Conservation (phyloP, 1,139 yeast species). For the Nakaseomyces nivariensis region DNA sequence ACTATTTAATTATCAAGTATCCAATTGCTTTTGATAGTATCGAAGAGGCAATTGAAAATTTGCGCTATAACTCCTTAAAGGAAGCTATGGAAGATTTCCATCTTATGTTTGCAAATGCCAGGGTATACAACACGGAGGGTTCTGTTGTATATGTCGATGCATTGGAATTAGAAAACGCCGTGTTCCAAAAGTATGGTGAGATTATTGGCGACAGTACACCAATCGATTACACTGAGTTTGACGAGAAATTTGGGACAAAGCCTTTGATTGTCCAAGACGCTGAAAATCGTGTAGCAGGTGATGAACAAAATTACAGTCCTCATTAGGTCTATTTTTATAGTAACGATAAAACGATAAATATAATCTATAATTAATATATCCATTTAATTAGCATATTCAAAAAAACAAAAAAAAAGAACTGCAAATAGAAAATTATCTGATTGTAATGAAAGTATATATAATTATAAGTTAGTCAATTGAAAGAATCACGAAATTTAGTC, state of each 20-base stretch:
- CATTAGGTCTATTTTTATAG: neutral
- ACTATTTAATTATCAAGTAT: conserved; percentile 63
- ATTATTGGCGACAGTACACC: conserved; percentile 29
- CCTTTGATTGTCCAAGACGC: conserved; percentile 10
- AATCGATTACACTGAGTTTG: conserved; percentile 43
- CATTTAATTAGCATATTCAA: neutral
- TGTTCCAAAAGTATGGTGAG: conserved; percentile 28
- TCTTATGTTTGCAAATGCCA: conserved; percentile 74
- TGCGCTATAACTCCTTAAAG: conserved; percentile 43
- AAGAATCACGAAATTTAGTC: neutral
- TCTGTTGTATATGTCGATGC: conserved; percentile 79
- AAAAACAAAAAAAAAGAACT: too few species aligned
- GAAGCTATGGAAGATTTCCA: conserved; percentile 66
- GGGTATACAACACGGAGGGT: conserved; percentile 83
- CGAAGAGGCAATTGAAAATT: conserved; percentile 46
- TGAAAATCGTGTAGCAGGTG: conserved; percentile 1
- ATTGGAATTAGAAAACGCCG: conserved; percentile 46
- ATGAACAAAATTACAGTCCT: neutral
- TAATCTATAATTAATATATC: neutral
- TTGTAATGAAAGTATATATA: too few species aligned
- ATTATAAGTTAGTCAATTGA: neutral
- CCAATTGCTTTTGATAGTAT: conserved; percentile 76
- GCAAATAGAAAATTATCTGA: too few species aligned
- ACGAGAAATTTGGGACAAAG: conserved; percentile 37
- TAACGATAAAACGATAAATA: neutral